Percentiles rank a stretch among this genome's conserved stretches.
phyloP scores from a whole-genome alignment of 257 asterid species.

The Nicotiana obtusifolia region DNA sequence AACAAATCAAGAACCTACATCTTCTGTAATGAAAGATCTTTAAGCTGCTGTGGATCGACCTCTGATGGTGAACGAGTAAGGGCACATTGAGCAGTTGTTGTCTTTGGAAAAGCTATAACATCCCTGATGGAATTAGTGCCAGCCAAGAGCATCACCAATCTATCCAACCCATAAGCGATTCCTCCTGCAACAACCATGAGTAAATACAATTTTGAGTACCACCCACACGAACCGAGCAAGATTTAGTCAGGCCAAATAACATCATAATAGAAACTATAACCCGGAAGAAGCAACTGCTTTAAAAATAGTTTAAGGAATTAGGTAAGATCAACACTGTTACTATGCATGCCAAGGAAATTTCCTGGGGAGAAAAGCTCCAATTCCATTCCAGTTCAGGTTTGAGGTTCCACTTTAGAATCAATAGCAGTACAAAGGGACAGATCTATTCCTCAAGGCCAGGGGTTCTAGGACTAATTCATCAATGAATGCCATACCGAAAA shows the following conservation, averaged over 20 bases:
- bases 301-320: background rate
- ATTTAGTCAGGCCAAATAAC: background rate
- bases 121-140: conserved; percentile 81
- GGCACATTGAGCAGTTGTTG: conserved; percentile 90
- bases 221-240: background rate
- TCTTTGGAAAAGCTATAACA: conserved; percentile 94
- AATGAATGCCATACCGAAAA: no score
- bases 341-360: background rate
- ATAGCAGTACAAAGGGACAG: background rate
- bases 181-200: conserved; percentile 50
- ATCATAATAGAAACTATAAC: background rate
- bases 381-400: background rate
- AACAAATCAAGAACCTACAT: conserved; percentile 10
- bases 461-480: no score
- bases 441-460: background rate
- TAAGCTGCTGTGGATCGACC: conserved; percentile 79
- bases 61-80: conserved; percentile 78
- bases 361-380: background rate
- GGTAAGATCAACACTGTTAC: background rate
- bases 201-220: background rate
- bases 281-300: background rate
- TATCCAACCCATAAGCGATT: conserved; percentile 84
- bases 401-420: background rate
- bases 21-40: conserved; percentile 52
- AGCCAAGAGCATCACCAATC: conserved; percentile 82